A percentile compares a stretch with the other conserved stretches of the same genome.
Conservation (phyloP, 805 yeast species). For the Priceomyces castillae region DNA sequence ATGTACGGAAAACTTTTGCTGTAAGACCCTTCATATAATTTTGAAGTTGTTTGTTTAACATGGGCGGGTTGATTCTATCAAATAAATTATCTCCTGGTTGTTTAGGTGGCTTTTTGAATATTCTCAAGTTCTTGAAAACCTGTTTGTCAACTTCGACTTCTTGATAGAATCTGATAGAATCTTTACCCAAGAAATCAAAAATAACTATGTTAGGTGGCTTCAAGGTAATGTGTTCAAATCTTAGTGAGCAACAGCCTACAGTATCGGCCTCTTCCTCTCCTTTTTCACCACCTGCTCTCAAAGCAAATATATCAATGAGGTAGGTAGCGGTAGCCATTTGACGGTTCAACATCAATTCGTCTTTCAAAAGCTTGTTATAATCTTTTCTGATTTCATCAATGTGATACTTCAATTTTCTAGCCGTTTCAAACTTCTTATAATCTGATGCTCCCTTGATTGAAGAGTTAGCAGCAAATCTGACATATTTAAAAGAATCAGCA, state of each 20-base stretch:
- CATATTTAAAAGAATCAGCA: slow-evolving; percentile 79
- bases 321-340: slow-evolving; percentile 94
- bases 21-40: slow-evolving; percentile 90
- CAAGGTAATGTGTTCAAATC: slow-evolving; percentile 85
- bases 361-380: slow-evolving; percentile 66
- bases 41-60: slow-evolving; percentile 83
- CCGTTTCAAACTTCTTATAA: slow-evolving; percentile 88
- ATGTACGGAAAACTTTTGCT: slow-evolving; percentile 96
- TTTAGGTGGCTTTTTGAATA: slow-evolving; percentile 87
- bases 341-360: slow-evolving; percentile 75
- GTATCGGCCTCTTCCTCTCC: slow-evolving; percentile 98
- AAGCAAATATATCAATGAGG: slow-evolving; percentile 85
- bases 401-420: slow-evolving; percentile 75
- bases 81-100: slow-evolving; percentile 89
- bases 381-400: slow-evolving; percentile 73
- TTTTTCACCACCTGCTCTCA: slow-evolving; percentile 98
- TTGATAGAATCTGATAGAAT: slow-evolving; percentile 86
- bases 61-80: slow-evolving; percentile 82
- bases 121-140: slow-evolving; percentile 82
- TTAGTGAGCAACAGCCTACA: slow-evolving; percentile 93
- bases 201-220: slow-evolving; percentile 82
- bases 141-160: slow-evolving; percentile 91
- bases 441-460: slow-evolving; percentile 90
- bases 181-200: slow-evolving; percentile 94
- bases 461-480: slow-evolving; percentile 86